Base-by-base conservation (phyloP, 768 basidiomycete genomes). In the Pilatotrama ljubarskyi region DNA sequence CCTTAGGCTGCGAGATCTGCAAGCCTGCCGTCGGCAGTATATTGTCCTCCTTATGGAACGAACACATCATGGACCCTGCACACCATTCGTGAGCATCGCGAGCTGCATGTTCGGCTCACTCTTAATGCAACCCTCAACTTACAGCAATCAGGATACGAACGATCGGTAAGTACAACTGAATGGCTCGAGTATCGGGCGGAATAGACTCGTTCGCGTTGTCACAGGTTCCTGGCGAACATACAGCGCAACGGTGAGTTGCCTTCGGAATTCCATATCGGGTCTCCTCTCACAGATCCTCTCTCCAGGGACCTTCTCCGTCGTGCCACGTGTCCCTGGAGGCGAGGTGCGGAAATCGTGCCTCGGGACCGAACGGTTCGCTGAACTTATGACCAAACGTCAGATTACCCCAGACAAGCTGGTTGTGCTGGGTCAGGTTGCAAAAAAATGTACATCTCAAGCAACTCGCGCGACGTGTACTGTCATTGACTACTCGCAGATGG, bases 1-100 rank as follows among this genome's bases (percentile, higher is more conserved):
- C 83, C 0, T 64, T 85, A 6, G 90, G 90, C 1, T 91, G 90
- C 64, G 90, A 90, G 71, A 71, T 85, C 22, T 91, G 90, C 74
- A 88, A 86, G 65, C 90, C 89, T 4, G 82, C 80, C 6, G 76
- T 90, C 32, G 88, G 80, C 25, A 76, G 75, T 43, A 78, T 83
- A 51, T 70, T 84, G 18, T 78, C 80, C 0, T 79, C 79, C 0
- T 64, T 82, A 7, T 83, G 81, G 72, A 90, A 89, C 62, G 87
- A 88, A 63, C 81, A 82, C 63, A 73, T 91, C 53, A 79, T 90
- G 78, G 73, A 80, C 15, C 82, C 84, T 0, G 76, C 72, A 13
- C 87, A 88, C 64, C 86, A 86, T 61, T 78, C 84, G 60, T 71
- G 47, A 13, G 70, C 55, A n/a, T n/a, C n/a, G 24, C 18, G 0